Conservation (phyloP, 129 eudicot species). For the Centrapalus pauciflorus region DNA sequence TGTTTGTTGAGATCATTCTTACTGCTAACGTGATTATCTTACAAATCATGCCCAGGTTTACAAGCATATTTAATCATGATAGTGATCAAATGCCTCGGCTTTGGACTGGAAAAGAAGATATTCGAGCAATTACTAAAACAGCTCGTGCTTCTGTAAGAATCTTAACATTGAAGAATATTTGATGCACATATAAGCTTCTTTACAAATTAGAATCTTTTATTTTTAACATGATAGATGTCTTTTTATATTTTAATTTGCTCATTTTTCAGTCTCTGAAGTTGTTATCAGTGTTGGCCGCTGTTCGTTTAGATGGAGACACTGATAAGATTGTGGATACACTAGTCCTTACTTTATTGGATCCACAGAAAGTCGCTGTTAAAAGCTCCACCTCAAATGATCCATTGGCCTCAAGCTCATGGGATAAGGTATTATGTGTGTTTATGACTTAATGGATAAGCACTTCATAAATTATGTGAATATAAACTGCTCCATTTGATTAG, state of each 20-base stretch:
- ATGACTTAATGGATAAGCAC: no score
- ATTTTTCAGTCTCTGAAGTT: conserved; percentile 54
- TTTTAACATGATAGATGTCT: not conserved
- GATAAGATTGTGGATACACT: conserved; percentile 55
- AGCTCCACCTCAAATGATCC: conserved; percentile 30
- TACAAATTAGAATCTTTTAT: not conserved
- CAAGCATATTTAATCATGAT: conserved; percentile 69
- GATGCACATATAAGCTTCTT: not conserved
- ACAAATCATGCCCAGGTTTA: conserved; percentile 46
- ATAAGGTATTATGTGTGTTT: conserved; percentile 24
- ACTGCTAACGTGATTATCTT: not conserved
- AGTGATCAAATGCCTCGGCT: conserved; percentile 81
- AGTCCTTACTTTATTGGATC: conserved; percentile 41
- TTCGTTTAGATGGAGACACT: conserved; percentile 58
- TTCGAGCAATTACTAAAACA: conserved; percentile 65
- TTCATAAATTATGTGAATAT: not conserved
- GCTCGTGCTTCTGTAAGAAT: conserved; percentile 75
- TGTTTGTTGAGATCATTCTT: not conserved
- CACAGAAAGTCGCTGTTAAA: conserved; percentile 14
- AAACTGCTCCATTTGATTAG: not conserved
- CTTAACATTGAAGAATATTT: not conserved
- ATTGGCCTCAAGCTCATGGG: conserved; percentile 51
- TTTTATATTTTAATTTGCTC: not conserved
- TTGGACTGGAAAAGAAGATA: conserved; percentile 91
- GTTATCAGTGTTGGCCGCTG: conserved; percentile 65